Evolutionary conservation across 306 rosid species (phyloP), one percentile per base, ranked within the genome.

Genomic region (Styphnolobium japonicum): DNA sequence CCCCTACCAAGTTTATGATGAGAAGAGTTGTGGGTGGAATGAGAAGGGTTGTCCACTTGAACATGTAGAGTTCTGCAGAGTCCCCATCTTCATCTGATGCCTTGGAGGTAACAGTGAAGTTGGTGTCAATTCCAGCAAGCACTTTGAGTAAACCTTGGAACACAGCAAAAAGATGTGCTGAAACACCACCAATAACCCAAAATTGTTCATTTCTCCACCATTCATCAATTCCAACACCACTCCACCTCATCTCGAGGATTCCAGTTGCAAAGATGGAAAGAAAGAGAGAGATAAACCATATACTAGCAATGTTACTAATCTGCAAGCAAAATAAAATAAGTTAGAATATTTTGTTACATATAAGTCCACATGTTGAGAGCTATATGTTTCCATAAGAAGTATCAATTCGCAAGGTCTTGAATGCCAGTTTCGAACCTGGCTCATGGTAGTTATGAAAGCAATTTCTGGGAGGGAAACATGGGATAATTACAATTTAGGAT

Each of bases 181-280:
- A 95, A 14, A 95, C 97, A 58, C 99, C 99, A 45, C 99, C 98
- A 0, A 96, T 96, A 23, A 96, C 99, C 99, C 99, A 96, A 76
- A 95, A 95, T 70, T 92, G 98, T 75, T 95, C 98, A 7, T 95
- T 95, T 79, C 98, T 95, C 98, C 98, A 95, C 98, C 98, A 95
- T 80, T 95, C 98, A 0, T 95, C 98, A 0, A 95, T 91, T 84
- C 98, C 96, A 0, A 95, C 98, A 2, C 98, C 98, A 10, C 98
- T 95, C 98, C 98, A 95, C 76, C 98, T 86, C 98, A 95, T 95
- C 92, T 95, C 98, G 3, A 95, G 97, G 71, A 95, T 92, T 80
- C 98, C 98, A 0, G 98, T 95, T 0, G 98, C 98, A 7, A 95
- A 95, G 88, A 95, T 95, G 83, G 98, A 95, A 57, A 95, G 87